These are phyloP conservation scores for Tylopilus sp. DNA, from an alignment of 1,284 basidiomycete genomes.

Conservation along the genomic window DNA sequence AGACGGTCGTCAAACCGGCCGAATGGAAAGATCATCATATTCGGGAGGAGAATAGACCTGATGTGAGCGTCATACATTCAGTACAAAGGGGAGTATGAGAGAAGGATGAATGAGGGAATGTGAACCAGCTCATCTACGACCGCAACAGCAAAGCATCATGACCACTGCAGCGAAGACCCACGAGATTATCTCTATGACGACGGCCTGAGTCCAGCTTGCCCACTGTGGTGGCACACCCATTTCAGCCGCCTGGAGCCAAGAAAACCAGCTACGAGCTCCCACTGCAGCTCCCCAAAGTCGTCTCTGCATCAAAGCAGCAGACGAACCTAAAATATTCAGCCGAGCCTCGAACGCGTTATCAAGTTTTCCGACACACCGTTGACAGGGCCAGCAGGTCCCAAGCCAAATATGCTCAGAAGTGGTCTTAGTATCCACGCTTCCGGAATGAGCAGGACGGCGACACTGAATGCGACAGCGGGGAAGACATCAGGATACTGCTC, in stretches of 20 bases:
- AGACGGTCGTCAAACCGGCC: no score
- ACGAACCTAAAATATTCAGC: constrained; percentile 4
- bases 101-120: no score
- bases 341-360: background rate
- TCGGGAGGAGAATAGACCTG: no score
- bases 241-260: constrained; percentile 9
- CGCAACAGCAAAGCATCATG: no score
- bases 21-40: no score
- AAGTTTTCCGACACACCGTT: constrained; percentile 5
- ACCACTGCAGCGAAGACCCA: background rate
- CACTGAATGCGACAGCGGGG: constrained; percentile 3
- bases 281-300: constrained; percentile 5
- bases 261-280: constrained; percentile 5
- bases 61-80: background rate
- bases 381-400: constrained; percentile 11
- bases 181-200: background rate
- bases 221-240: background rate
- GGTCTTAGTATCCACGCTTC: constrained; percentile 12
- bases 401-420: constrained; percentile 11
- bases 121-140: no score
- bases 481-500: constrained; percentile 10
- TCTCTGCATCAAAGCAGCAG: background rate
- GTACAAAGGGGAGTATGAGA: background rate
- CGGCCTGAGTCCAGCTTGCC: background rate
- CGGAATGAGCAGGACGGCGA: constrained; percentile 10